phyloP scores from a whole-genome alignment of 768 basidiomycete species.

The Tricholomella constricta region DNA sequence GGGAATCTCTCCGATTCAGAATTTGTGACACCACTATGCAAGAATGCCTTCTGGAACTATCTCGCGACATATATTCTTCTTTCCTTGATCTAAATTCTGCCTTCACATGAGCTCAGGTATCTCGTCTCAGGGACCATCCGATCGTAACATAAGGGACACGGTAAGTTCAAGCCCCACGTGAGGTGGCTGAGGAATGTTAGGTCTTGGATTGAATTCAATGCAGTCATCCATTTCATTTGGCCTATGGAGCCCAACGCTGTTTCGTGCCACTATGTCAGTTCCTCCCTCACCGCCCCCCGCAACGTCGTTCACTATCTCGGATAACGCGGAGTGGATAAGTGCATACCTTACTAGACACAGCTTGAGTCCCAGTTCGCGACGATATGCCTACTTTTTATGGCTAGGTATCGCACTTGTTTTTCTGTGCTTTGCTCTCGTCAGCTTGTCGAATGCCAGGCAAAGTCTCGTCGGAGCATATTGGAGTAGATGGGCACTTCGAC shows the following conservation, averaged over 20 bases:
- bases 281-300: conserved; percentile 35
- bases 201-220: no score
- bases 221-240: no score
- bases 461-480: conserved; percentile 46
- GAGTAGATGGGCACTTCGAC: conserved; percentile 58
- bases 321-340: conserved; percentile 53
- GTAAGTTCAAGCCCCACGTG: no score
- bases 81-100: no score
- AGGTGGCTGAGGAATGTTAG: no score
- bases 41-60: no score
- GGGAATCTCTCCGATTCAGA: no score
- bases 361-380: conserved; percentile 40
- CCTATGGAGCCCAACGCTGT: no score
- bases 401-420: neutral
- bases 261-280: conserved; percentile 4
- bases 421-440: neutral
- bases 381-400: conserved; percentile 14
- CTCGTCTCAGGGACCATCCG: neutral
- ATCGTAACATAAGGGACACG: neutral
- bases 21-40: no score
- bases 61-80: neutral
- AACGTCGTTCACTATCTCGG: conserved; percentile 43
- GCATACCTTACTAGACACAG: conserved; percentile 61
- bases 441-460: neutral
- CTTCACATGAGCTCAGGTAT: neutral